These are phyloP conservation scores for Plectosphaerella sp. DNA, from an alignment of 2,329 filamentous ascomycete species.

Conservation along the genomic window DNA sequence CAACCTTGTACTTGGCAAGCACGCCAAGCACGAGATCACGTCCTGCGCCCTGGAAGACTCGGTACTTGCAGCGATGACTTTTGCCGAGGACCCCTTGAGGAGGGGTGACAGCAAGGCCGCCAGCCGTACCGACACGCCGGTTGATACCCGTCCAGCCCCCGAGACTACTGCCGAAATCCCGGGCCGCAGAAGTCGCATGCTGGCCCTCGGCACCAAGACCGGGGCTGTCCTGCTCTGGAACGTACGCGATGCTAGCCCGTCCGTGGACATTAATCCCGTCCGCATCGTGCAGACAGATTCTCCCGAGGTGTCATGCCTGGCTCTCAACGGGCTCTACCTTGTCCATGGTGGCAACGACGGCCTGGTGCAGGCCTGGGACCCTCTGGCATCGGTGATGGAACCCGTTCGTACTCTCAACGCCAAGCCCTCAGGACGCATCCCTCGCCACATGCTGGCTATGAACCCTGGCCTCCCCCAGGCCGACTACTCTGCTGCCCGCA, in stretches of 20 bases:
- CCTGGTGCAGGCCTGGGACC: conserved; percentile 94
- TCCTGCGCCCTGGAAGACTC: conserved; percentile 71
- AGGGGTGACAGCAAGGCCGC: conserved; percentile 25
- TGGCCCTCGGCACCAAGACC: conserved; percentile 75
- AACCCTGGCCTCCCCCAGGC: conserved; percentile 60
- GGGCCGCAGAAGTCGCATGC: conserved; percentile 74
- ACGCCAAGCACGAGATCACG: conserved; percentile 59
- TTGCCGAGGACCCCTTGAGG: conserved; percentile 72
- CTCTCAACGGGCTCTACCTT: conserved; percentile 78
- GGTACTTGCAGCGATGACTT: conserved; percentile 63
- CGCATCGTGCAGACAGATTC: conserved; percentile 86
- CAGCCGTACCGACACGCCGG: conserved; percentile 30
- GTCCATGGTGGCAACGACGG: conserved; percentile 94
- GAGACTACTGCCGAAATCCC: conserved; percentile 57
- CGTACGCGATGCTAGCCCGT: conserved; percentile 56
- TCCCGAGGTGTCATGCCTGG: conserved; percentile 78
- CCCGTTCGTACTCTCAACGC: conserved; percentile 86
- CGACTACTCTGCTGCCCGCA: conserved; percentile 76
- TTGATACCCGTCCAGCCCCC: conserved; percentile 37
- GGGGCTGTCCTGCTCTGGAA: conserved; percentile 85
- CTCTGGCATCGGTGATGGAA: conserved; percentile 72
- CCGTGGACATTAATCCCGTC: conserved; percentile 63
- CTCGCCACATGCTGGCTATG: conserved; percentile 60
- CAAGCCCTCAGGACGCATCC: conserved; percentile 74
- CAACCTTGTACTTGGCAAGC: conserved; percentile 10